Conservation (phyloP, 2,329 filamentous ascomycete genomes). For the Scortechinia acanthostroma region DNA sequence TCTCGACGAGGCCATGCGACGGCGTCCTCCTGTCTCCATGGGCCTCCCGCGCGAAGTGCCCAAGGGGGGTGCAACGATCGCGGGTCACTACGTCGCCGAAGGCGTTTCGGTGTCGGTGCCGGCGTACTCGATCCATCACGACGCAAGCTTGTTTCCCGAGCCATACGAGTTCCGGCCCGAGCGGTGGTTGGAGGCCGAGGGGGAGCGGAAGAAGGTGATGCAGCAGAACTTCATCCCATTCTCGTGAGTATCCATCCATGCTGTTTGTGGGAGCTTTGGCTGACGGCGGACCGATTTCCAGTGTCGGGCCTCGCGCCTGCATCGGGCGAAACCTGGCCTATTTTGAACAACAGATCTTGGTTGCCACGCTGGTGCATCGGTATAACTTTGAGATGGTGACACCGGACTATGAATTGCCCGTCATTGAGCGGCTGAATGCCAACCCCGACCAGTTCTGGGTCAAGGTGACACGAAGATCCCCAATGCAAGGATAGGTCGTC, state of each 20-base stretch:
- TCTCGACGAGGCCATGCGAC: neutral
- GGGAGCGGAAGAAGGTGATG: neutral
- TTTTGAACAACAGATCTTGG: constrained; percentile 2
- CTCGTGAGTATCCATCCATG: no score
- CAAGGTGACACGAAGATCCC: no score
- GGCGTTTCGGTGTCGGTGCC: neutral
- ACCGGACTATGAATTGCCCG: neutral
- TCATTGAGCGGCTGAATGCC: constrained; percentile 1
- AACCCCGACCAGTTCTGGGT: no score
- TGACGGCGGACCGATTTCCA: no score
- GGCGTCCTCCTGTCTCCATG: neutral
- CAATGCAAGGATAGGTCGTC: no score
- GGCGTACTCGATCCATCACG: neutral
- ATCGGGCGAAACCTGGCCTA: no score
- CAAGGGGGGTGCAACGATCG: neutral
- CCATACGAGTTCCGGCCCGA: neutral
- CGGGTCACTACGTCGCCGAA: neutral
- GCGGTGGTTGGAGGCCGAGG: neutral
- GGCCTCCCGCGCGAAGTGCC: neutral
- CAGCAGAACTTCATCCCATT: neutral
- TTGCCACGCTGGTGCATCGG: constrained; percentile 2
- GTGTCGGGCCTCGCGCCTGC: no score
- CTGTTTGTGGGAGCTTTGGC: no score
- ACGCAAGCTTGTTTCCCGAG: neutral
- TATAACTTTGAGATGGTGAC: constrained; percentile 1